Evolutionary conservation across 2,329 filamentous ascomycete genomes (phyloP).

Genomic region (Sphaerulina populicola): DNA sequence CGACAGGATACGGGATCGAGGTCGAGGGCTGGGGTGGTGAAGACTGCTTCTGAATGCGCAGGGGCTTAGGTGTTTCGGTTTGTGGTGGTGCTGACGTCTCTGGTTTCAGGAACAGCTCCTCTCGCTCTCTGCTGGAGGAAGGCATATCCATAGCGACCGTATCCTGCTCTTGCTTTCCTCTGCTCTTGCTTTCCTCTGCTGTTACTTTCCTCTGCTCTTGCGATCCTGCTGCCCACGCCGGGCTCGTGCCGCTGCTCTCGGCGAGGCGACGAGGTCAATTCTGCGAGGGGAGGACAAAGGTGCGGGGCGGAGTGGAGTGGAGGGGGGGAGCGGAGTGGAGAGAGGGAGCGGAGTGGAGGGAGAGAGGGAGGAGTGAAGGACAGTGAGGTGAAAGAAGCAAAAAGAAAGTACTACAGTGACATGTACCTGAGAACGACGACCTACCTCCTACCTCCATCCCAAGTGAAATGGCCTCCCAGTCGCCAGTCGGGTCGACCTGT

Average conservation of each 20-base stretch:
- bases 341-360: too few species aligned
- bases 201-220: neutral
- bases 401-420: neutral
- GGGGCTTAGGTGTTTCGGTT: conserved; percentile 26
- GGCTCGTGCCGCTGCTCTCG: conserved; percentile 2
- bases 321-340: too few species aligned
- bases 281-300: neutral
- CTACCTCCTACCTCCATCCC: too few species aligned
- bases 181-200: neutral
- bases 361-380: too few species aligned
- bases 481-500: conserved; percentile 3
- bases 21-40: conserved; percentile 5
- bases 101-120: conserved; percentile 22
- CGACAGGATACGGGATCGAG: conserved; percentile 11
- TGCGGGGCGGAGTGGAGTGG: too few species aligned
- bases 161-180: neutral
- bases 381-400: neutral
- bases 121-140: conserved; percentile 14
- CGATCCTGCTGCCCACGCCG: neutral
- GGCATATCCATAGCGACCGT: neutral
- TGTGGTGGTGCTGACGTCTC: conserved; percentile 10
- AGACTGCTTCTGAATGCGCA: conserved; percentile 29
- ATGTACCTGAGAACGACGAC: neutral
- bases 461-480: neutral
- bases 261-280: neutral